Conservation (phyloP, 2,329 filamentous ascomycete species). For the Plectosphaerella plurivora region DNA sequence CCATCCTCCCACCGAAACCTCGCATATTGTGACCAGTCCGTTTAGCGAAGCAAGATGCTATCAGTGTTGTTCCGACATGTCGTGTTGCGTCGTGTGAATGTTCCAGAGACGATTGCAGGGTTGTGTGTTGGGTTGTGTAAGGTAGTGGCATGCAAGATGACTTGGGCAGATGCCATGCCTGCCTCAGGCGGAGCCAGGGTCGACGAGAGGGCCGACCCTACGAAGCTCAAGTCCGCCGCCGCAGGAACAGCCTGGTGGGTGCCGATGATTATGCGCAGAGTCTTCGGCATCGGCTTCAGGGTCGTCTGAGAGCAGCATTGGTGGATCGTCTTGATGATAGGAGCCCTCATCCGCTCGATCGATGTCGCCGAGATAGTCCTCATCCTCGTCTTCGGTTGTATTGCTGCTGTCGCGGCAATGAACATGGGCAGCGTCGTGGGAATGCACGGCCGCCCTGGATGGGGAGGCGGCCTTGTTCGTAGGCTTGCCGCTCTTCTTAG, state of each 20-base stretch:
- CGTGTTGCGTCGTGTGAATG: no score
- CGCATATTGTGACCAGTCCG: no score
- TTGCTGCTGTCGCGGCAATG: constrained; percentile 14
- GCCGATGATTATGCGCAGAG: background rate
- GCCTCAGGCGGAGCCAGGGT: background rate
- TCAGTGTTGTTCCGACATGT: no score
- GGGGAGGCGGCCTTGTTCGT: constrained; percentile 38
- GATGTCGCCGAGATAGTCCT: constrained; percentile 23
- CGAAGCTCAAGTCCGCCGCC: background rate
- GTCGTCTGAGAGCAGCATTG: constrained; percentile 12
- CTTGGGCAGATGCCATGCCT: no score
- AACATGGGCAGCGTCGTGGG: constrained; percentile 13
- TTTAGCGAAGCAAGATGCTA: no score
- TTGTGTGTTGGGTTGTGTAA: no score
- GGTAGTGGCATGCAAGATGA: no score
- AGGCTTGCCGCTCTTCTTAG: constrained; percentile 74
- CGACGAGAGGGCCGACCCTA: background rate
- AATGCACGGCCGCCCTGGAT: constrained; percentile 1
- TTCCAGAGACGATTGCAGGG: no score
- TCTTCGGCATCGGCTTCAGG: constrained; percentile 4
- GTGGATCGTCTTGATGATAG: constrained; percentile 10
- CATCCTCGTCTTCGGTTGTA: constrained; percentile 31
- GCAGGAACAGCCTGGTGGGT: background rate
- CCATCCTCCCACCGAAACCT: no score
- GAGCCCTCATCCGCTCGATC: constrained; percentile 15